phyloP scores from a whole-genome alignment of 352 stramenopile species.

The Phytophthora parvispora region DNA sequence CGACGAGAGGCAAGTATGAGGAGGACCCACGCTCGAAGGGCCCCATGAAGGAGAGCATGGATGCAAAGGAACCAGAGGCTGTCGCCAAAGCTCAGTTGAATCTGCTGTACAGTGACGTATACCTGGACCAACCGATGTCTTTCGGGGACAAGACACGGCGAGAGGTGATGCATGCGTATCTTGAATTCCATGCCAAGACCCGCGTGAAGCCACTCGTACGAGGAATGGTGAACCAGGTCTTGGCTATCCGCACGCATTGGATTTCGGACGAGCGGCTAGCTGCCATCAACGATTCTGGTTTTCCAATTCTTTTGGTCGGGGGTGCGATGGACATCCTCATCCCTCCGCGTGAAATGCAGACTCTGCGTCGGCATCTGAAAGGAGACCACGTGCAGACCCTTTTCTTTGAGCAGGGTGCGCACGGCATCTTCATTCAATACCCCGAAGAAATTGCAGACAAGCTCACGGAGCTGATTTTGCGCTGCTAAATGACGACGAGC shows the following conservation, averaged over 20 bases:
- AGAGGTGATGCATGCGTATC: slow-evolving; percentile 29
- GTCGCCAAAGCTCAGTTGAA: slow-evolving; percentile 39
- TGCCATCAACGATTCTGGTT: slow-evolving; percentile 41
- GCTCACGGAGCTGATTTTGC: slow-evolving; percentile 18
- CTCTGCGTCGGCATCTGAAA: slow-evolving; percentile 34
- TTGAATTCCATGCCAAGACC: slow-evolving; percentile 21
- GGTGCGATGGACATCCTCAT: slow-evolving; percentile 52
- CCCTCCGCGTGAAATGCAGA: slow-evolving; percentile 38
- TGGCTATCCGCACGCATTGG: slow-evolving; percentile 47
- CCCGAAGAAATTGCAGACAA: slow-evolving; percentile 38
- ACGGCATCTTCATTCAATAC: slow-evolving; percentile 55
- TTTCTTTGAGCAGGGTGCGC: slow-evolving; percentile 49
- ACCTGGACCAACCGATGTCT: slow-evolving; percentile 38
- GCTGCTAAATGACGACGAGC: not conserved
- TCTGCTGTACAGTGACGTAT: slow-evolving; percentile 45
- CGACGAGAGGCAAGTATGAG: slow-evolving; percentile 42
- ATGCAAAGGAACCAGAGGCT: slow-evolving; percentile 35
- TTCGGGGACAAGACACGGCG: slow-evolving; percentile 33
- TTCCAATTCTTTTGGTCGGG: slow-evolving; percentile 58
- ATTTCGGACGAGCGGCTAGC: slow-evolving; percentile 54
- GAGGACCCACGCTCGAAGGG: slow-evolving; percentile 41
- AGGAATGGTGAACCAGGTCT: slow-evolving; percentile 35
- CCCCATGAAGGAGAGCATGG: slow-evolving; percentile 36
- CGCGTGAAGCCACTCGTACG: slow-evolving; percentile 6
- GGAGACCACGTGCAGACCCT: slow-evolving; percentile 46